Evolutionary conservation across 2,329 filamentous ascomycete genomes (phyloP), one percentile per base, ranked within the genome.

Genomic region (Microdochium trichocladiopsis): DNA sequence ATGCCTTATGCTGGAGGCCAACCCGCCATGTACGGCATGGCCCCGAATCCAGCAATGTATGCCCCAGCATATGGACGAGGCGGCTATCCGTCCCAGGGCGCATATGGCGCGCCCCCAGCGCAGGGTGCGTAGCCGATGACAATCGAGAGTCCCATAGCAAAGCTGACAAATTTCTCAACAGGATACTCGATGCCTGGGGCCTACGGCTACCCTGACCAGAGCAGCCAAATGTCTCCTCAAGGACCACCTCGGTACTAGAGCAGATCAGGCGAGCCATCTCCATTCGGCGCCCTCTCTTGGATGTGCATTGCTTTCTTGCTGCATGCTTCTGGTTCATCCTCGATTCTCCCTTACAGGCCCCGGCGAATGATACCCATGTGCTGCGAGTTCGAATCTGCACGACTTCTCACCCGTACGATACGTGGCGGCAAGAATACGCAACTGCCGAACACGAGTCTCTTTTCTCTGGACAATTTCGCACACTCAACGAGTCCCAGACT

Each of bases 131-230:
- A 53, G 28, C 28, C n/a, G n/a, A n/a, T n/a, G n/a, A n/a, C n/a
- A n/a, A n/a, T n/a, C n/a, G n/a, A n/a, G n/a, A n/a, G n/a, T 24
- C 45, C 49, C 14, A 22, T 45, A 16, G 9, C 12, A 45, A 45
- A 9, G 16, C 16, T 21, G 6, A 22, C 21, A 45, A 18, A n/a
- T n/a, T n/a, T n/a, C n/a, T 28, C 22, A 4, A 4, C 16, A 66
- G 65, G 60, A 11, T 66, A 66, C 50, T 58, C 54, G 22, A 57
- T 60, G 52, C 60, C 57, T 8, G 41, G 53, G 10, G 56, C 58
- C 10, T 80, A 78, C 55, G 73, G 71, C 50, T 80, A 81, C 58
- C 63, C 68, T 21, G 73, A 79, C 55, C 75, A 61, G 51, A 55
- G 37, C 52, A 67, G 48, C 69, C 66, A 69, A 56, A 68, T 66